Evolutionary conservation across 2,329 filamentous ascomycete genomes (phyloP).

Genomic region (Colletotrichum gloeosporioides): DNA sequence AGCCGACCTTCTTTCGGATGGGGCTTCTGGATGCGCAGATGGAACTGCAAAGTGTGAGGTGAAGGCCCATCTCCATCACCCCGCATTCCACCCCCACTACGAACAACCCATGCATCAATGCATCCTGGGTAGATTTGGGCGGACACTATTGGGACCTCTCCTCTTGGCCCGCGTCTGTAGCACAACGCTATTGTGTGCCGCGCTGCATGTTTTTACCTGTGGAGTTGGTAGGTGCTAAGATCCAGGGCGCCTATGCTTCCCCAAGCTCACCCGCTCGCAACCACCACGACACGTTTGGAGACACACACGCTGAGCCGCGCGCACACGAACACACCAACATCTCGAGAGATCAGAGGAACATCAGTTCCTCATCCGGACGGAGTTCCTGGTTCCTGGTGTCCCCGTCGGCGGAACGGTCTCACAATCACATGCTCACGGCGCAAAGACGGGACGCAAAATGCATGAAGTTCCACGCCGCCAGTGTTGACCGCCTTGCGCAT

Average conservation of each 20-base stretch:
- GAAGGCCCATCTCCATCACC: background rate
- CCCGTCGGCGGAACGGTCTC: background rate
- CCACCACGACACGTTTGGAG: background rate
- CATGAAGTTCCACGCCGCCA: background rate
- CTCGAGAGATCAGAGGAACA: slow-evolving; percentile 1
- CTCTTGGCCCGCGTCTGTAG: background rate
- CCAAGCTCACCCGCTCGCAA: background rate
- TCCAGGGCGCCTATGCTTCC: background rate
- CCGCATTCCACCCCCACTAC: background rate
- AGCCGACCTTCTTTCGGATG: slow-evolving; percentile 9
- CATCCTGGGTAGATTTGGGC: background rate
- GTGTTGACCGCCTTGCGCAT: background rate
- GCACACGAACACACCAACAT: background rate
- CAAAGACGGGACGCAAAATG: background rate
- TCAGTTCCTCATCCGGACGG: background rate
- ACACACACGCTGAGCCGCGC: background rate
- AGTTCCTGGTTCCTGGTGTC: slow-evolving; percentile 22
- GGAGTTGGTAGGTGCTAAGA: background rate
- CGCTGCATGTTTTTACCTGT: background rate
- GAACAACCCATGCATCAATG: background rate
- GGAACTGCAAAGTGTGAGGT: background rate
- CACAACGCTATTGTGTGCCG: background rate
- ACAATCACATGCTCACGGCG: slow-evolving; percentile 2
- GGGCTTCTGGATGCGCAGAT: background rate
- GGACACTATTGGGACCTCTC: background rate